phyloP scores from a whole-genome alignment of 345 rosid genomes.

The Dipteronia sinensis region DNA sequence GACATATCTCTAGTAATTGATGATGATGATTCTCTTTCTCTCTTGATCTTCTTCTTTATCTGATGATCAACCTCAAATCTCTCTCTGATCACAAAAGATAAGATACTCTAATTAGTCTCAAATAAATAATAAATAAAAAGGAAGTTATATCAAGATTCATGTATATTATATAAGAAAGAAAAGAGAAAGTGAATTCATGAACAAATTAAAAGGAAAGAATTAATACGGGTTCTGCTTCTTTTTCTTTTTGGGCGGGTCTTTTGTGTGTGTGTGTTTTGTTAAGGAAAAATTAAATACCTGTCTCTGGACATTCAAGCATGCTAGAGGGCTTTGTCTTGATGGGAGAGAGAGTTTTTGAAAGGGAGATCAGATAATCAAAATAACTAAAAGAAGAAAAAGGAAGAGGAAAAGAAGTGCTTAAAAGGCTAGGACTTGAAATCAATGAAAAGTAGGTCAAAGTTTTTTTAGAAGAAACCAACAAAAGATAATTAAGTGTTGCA shows the following conservation, averaged over 20 bases:
- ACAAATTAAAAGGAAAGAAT: neutral
- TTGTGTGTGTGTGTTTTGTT: no score
- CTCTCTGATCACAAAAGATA: constrained; percentile 32
- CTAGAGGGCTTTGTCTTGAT: constrained; percentile 26
- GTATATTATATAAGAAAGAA: neutral
- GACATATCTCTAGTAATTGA: constrained; percentile 19
- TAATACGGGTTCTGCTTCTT: neutral
- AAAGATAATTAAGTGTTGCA: neutral
- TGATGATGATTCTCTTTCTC: constrained; percentile 19
- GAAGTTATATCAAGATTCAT: neutral
- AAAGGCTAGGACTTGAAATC: constrained; percentile 35
- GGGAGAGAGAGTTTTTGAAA: constrained; percentile 27
- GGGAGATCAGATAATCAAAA: constrained; percentile 16
- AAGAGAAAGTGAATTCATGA: neutral
- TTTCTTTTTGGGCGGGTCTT: neutral
- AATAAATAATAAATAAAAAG: neutral
- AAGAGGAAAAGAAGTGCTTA: constrained; percentile 33
- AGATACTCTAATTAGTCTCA: neutral
- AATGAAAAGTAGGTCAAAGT: constrained; percentile 32
- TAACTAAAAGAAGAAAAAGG: constrained; percentile 25
- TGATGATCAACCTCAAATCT: constrained; percentile 39
- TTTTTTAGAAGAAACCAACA: constrained; percentile 21
- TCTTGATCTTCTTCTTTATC: constrained; percentile 54
- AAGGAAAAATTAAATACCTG: constrained; percentile 36
- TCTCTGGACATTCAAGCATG: constrained; percentile 66